Base-by-base conservation (phyloP, 768 basidiomycete genomes). In the Suillus lakei region DNA sequence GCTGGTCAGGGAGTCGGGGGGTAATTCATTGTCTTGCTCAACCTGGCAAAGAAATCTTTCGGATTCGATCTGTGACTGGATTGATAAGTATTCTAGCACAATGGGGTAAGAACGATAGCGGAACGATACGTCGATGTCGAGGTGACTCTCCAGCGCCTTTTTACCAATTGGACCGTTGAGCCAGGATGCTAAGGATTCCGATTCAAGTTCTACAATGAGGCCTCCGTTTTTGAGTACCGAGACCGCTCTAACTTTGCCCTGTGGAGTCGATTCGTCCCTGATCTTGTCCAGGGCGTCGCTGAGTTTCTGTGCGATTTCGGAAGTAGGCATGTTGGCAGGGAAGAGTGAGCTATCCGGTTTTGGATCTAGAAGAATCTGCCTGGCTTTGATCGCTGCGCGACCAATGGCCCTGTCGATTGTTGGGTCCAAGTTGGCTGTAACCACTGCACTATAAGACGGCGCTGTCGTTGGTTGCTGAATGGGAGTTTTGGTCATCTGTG, bases 51-150 rank as follows among this genome's bases (percentile, higher is more conserved):
- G 74, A 3, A 30, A 54, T 16, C 64, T 59, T 16, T 50, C 56
- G 6, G 43, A 6, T 13, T 39, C 51, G 0, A 70, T 66, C 54
- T 70, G 59, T 50, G 72, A 69, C 0, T 61, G 30, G 4, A 70
- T 61, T 1, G 75, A 72, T 4, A 78, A 72, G 41, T 62, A 73
- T 28, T 72, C 67, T 8, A 67, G 70, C 1, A 77, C 58, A 1
- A 68, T 60, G 4, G 54, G 32, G 46, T 64, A 69, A 18, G 6
- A 5, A 1, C 61, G 55, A 30, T 60, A 51, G 34, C 32, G 43
- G 44, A 70, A 64, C 5, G 54, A 54, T 23, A 39, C 56, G 0
- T 38, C 21, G 15, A 65, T 26, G 10, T 21, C 36, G 5, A 38
- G 36, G 7, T n/a, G 16, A 72, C 0, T 36, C n/a, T 38, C 36